Percentiles rank a stretch among this genome's conserved stretches.
phyloP scores from a whole-genome alignment of 2,329 filamentous ascomycete species.

The Xylariaceae sp. region DNA sequence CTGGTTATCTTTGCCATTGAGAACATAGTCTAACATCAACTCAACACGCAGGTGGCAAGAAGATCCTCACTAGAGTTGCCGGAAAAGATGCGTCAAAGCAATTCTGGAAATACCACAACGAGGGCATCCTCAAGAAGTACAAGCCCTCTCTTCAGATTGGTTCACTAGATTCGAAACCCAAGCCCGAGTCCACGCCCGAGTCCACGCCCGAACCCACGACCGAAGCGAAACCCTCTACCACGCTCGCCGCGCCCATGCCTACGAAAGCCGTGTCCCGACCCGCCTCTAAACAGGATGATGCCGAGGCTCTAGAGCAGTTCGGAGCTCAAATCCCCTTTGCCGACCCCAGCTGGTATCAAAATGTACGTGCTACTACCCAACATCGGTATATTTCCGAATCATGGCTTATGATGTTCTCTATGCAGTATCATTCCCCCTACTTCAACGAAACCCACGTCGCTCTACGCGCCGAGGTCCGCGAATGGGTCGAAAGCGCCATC shows the following conservation, averaged over 20 bases:
- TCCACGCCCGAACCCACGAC: slow-evolving; percentile 39
- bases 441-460: slow-evolving; percentile 92
- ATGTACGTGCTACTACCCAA: slow-evolving; percentile 49
- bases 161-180: slow-evolving; percentile 80
- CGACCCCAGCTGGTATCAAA: slow-evolving; percentile 93
- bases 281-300: slow-evolving; percentile 41
- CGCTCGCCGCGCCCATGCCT: slow-evolving; percentile 35
- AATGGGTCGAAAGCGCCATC: slow-evolving; percentile 85
- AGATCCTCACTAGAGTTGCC: slow-evolving; percentile 57
- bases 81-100: slow-evolving; percentile 63
- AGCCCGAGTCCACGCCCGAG: slow-evolving; percentile 44
- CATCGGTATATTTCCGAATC: neutral
- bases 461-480: slow-evolving; percentile 81
- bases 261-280: slow-evolving; percentile 32
- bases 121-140: slow-evolving; percentile 84
- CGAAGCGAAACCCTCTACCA: slow-evolving; percentile 49
- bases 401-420: slow-evolving; percentile 9
- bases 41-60: slow-evolving; percentile 50
- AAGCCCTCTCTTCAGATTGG: slow-evolving; percentile 70
- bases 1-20: neutral
- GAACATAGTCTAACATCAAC: slow-evolving; percentile 2
- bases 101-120: slow-evolving; percentile 76
- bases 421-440: slow-evolving; percentile 92
- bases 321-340: slow-evolving; percentile 85
- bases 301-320: slow-evolving; percentile 75